These are phyloP conservation scores for Crucibulum cyathiforme DNA, from an alignment of 1,284 basidiomycete genomes.

Conservation along the genomic window DNA sequence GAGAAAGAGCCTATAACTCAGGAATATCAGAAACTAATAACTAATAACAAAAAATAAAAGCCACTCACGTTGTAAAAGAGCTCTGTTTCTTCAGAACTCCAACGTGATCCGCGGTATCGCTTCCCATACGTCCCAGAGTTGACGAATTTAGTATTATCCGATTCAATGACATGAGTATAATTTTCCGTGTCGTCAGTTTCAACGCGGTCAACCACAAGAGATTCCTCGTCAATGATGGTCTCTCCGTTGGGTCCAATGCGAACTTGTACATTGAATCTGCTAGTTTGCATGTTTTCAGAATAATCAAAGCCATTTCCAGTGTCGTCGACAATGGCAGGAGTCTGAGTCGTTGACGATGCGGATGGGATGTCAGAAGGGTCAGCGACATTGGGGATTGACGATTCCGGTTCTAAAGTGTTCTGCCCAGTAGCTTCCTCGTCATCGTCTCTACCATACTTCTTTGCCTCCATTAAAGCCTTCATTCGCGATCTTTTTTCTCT, in stretches of 20 bases:
- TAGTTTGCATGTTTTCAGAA: constrained; percentile 62
- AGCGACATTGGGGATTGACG: constrained; percentile 5
- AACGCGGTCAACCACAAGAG: constrained; percentile 74
- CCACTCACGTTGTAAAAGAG: constrained; percentile 78
- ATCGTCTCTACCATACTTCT: constrained; percentile 67
- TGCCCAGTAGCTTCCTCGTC: constrained; percentile 34
- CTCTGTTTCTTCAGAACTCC: constrained; percentile 87
- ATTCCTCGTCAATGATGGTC: constrained; percentile 82
- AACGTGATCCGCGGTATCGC: constrained; percentile 77
- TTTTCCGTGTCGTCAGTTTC: constrained; percentile 68
- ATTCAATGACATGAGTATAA: constrained; percentile 84
- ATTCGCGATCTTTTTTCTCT: constrained; percentile 68
- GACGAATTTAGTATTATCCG: constrained; percentile 81
- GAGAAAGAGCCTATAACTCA: constrained; percentile 72
- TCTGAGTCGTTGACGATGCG: constrained; percentile 13
- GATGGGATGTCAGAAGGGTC: constrained; percentile 8
- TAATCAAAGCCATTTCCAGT: constrained; percentile 72
- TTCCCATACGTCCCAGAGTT: constrained; percentile 86
- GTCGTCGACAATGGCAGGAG: constrained; percentile 37
- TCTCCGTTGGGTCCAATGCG: constrained; percentile 83
- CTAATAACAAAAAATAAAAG: not conserved
- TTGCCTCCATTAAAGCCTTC: constrained; percentile 67
- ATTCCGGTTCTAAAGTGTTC: not conserved
- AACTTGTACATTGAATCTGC: constrained; percentile 80
- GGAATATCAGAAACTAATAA: constrained; percentile 8